Percentiles rank a stretch among this genome's conserved stretches.
phyloP scores from a whole-genome alignment of 768 basidiomycete species.

The Cyathus striatus region DNA sequence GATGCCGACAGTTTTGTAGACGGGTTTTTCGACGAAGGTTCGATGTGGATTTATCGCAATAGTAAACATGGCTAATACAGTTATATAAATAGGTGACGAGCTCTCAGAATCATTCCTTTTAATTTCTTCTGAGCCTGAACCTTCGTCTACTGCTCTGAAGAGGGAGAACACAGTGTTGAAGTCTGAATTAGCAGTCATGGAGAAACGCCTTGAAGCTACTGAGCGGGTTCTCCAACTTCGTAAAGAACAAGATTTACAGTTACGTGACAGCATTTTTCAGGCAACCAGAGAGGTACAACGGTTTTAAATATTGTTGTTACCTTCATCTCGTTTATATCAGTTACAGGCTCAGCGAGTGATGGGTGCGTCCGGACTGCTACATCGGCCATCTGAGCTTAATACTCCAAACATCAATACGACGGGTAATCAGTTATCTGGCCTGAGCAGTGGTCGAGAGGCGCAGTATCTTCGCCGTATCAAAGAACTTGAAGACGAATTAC shows the following conservation, averaged over 20 bases:
- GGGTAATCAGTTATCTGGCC: slow-evolving; percentile 41
- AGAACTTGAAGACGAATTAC: slow-evolving; percentile 79
- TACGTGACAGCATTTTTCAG: slow-evolving; percentile 77
- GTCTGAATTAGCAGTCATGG: slow-evolving; percentile 51
- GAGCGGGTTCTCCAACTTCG: slow-evolving; percentile 64
- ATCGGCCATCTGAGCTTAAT: slow-evolving; percentile 49
- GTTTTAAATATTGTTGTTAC: neutral
- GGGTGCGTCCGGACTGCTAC: slow-evolving; percentile 59
- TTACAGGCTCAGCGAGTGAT: slow-evolving; percentile 74
- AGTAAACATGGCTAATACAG: slow-evolving; percentile 59
- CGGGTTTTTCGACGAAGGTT: neutral
- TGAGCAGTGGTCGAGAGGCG: slow-evolving; percentile 49
- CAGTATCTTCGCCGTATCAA: slow-evolving; percentile 60
- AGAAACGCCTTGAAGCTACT: slow-evolving; percentile 52
- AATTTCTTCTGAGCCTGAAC: slow-evolving; percentile 58
- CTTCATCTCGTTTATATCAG: neutral
- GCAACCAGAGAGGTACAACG: slow-evolving; percentile 53
- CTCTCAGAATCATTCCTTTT: slow-evolving; percentile 79
- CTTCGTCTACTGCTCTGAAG: slow-evolving; percentile 43
- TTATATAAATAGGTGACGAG: slow-evolving; percentile 59
- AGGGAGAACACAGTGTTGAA: slow-evolving; percentile 67
- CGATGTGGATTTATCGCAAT: slow-evolving; percentile 9
- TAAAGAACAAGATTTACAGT: slow-evolving; percentile 72
- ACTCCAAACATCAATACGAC: slow-evolving; percentile 56
- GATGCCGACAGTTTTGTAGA: neutral